These are phyloP conservation scores for Cordyceps fumosorosea DNA, from an alignment of 2,329 filamentous ascomycete species.

Conservation along the genomic window DNA sequence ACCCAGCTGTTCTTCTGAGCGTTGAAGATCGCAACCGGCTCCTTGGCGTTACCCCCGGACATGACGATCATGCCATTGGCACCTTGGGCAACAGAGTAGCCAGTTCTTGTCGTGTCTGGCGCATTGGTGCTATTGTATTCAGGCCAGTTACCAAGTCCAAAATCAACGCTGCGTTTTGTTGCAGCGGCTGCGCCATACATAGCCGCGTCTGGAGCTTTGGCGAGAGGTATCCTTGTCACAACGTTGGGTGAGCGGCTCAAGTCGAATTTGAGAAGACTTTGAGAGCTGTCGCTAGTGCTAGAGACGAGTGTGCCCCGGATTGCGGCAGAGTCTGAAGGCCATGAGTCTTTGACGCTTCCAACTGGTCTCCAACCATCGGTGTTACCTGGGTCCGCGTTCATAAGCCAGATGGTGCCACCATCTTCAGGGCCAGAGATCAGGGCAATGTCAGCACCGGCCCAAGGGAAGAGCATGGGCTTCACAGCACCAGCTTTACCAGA, in stretches of 20 bases:
- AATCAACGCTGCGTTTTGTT: constrained; percentile 39
- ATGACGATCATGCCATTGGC: constrained; percentile 64
- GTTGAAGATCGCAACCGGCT: constrained; percentile 72
- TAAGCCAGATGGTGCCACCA: constrained; percentile 23
- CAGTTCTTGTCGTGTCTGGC: constrained; percentile 54
- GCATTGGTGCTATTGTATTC: constrained; percentile 70
- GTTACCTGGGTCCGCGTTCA: not conserved
- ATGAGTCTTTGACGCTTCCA: constrained; percentile 2
- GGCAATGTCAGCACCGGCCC: constrained; percentile 59
- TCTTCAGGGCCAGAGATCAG: constrained; percentile 59
- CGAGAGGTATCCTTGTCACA: constrained; percentile 1
- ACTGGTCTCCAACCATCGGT: not conserved
- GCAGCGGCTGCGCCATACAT: not conserved
- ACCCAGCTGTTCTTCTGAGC: constrained; percentile 70
- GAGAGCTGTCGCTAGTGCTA: constrained; percentile 64
- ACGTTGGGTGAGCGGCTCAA: constrained; percentile 65
- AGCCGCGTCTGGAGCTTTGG: not conserved
- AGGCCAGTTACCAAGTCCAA: constrained; percentile 61
- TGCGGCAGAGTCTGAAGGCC: constrained; percentile 45
- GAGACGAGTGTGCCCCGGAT: constrained; percentile 59
- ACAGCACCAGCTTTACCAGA: not conserved
- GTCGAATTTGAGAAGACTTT: constrained; percentile 73
- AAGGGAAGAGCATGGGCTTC: constrained; percentile 66
- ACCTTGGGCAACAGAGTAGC: constrained; percentile 66
- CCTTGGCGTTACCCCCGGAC: constrained; percentile 63